Percentiles rank a stretch among this genome's conserved stretches.
These are phyloP conservation scores for Xylariaceae sp. DNA, from an alignment of 2,329 filamentous ascomycete species.

Conservation along the genomic window DNA sequence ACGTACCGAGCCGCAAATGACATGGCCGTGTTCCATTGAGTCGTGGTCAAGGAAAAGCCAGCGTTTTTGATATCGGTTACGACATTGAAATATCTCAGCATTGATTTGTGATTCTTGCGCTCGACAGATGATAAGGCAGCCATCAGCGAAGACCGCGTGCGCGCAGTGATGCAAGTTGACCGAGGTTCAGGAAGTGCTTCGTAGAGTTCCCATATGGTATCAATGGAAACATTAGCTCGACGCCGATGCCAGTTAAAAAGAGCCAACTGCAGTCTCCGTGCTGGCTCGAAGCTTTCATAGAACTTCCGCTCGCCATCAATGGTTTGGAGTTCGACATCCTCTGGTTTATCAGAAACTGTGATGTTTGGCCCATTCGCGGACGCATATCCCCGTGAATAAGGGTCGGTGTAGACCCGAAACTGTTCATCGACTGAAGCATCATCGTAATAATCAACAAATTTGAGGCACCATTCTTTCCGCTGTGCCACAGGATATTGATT, in stretches of 20 bases:
- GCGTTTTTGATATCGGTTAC: conserved; percentile 76
- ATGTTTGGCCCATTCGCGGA: conserved; percentile 46
- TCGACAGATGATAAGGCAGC: conserved; percentile 63
- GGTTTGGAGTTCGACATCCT: conserved; percentile 47
- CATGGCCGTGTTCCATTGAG: conserved; percentile 82
- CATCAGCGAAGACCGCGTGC: conserved; percentile 60
- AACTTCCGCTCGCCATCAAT: conserved; percentile 38
- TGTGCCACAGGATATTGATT: not conserved
- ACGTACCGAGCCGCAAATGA: conserved; percentile 73
- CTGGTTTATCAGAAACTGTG: conserved; percentile 46
- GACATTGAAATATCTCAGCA: conserved; percentile 78
- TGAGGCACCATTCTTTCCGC: conserved; percentile 45
- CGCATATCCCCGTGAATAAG: conserved; percentile 52
- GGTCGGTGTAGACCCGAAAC: conserved; percentile 49
- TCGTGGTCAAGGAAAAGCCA: conserved; percentile 61
- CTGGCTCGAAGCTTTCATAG: conserved; percentile 33
- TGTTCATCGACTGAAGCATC: conserved; percentile 50
- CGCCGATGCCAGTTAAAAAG: conserved; percentile 42
- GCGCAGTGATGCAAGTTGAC: conserved; percentile 46
- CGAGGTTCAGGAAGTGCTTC: conserved; percentile 48
- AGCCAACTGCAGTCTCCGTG: conserved; percentile 40
- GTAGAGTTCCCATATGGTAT: conserved; percentile 48
- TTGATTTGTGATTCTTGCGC: conserved; percentile 54
- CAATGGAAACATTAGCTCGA: conserved; percentile 40
- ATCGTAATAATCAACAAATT: conserved; percentile 48